Conservation (phyloP, 129 eudicot genomes). For the Heracleum sosnowskyi region DNA sequence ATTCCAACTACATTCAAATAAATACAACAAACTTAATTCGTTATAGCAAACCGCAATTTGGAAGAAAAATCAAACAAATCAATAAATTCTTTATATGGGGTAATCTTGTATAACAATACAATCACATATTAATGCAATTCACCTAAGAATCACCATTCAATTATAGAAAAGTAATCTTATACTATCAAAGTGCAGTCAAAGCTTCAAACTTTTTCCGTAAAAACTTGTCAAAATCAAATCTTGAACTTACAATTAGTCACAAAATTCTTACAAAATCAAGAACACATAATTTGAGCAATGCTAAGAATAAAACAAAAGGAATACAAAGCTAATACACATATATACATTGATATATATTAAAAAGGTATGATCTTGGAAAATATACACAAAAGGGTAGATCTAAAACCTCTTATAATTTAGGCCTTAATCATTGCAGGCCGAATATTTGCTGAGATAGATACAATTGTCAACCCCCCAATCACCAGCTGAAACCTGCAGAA, state of each 20-base stretch:
- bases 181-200: neutral
- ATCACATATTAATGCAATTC: neutral
- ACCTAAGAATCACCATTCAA: neutral
- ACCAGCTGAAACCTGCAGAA: neutral
- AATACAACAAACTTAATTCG: neutral
- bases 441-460: neutral
- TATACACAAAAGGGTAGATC: constrained; percentile 1
- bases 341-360: no score
- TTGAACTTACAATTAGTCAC: neutral
- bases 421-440: neutral
- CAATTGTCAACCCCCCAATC: neutral
- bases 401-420: neutral
- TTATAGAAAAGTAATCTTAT: neutral
- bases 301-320: neutral
- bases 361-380: neutral
- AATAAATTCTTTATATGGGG: neutral
- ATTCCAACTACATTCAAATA: neutral
- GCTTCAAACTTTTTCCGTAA: neutral
- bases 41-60: neutral
- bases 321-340: neutral
- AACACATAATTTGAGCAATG: neutral
- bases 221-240: neutral
- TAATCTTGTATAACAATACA: neutral
- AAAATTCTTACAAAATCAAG: neutral
- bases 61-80: neutral